phyloP scores from a whole-genome alignment of 2,329 filamentous ascomycete genomes.

The Colletotrichum simmondsii region DNA sequence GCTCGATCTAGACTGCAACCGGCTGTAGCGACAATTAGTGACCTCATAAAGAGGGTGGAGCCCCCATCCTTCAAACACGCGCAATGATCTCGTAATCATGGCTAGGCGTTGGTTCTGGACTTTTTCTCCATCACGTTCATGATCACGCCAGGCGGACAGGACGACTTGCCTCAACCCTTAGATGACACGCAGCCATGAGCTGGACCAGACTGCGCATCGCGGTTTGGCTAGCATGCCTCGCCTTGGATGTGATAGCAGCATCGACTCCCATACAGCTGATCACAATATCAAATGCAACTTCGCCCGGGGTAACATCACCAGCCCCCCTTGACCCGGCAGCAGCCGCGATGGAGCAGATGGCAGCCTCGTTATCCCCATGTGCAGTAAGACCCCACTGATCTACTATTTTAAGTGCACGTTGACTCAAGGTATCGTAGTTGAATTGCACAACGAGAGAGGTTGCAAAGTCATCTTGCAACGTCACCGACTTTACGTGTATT shows the following conservation, averaged over 20 bases:
- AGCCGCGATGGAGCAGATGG: not conserved
- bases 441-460: conserved; percentile 7
- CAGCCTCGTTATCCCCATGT: not conserved
- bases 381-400: not conserved
- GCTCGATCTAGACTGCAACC: not conserved
- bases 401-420: no score
- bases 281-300: not conserved
- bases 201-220: not conserved
- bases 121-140: not conserved
- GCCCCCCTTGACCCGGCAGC: not conserved
- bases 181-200: not conserved
- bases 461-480: conserved; percentile 4
- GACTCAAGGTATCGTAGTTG: not conserved
- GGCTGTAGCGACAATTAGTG: not conserved
- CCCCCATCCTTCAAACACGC: not conserved
- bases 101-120: no score
- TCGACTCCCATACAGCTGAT: not conserved
- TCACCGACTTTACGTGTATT: conserved; percentile 17
- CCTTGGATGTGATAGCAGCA: not conserved
- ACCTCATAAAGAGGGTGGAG: not conserved
- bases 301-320: not conserved
- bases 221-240: not conserved
- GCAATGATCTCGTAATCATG: not conserved
- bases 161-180: not conserved
- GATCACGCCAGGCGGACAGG: not conserved